Conservation (phyloP, 2,329 filamentous ascomycete genomes). For the Juglanconis oblonga region DNA sequence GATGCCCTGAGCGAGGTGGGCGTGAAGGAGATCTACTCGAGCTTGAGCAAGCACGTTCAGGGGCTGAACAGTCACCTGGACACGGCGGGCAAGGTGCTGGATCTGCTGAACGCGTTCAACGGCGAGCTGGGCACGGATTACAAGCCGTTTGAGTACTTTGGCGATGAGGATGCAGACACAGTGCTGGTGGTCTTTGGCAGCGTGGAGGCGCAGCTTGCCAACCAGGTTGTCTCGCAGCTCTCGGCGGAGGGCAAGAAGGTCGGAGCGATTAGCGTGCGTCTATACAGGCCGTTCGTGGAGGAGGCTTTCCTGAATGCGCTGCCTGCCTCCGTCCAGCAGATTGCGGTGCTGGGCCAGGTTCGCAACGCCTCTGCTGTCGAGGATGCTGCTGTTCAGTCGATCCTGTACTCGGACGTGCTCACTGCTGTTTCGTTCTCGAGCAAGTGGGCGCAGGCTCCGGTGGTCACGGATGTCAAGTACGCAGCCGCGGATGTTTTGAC, state of each 20-base stretch:
- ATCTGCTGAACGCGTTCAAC: slow-evolving; percentile 74
- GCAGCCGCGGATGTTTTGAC: slow-evolving; percentile 61
- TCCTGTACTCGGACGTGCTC: slow-evolving; percentile 86
- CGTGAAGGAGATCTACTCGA: slow-evolving; percentile 63
- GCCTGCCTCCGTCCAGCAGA: slow-evolving; percentile 68
- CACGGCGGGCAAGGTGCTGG: slow-evolving; percentile 66
- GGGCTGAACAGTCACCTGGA: slow-evolving; percentile 67
- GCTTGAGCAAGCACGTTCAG: slow-evolving; percentile 58
- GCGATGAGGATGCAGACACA: slow-evolving; percentile 73
- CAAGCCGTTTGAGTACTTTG: slow-evolving; percentile 88
- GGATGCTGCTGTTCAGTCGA: slow-evolving; percentile 76
- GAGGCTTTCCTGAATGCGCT: slow-evolving; percentile 85
- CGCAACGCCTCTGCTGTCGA: slow-evolving; percentile 66
- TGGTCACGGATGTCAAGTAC: slow-evolving; percentile 86
- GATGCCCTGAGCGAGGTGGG: slow-evolving; percentile 66
- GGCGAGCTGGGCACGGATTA: slow-evolving; percentile 92
- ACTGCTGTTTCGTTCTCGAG: slow-evolving; percentile 78
- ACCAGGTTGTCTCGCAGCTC: slow-evolving; percentile 74
- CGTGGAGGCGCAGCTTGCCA: slow-evolving; percentile 80
- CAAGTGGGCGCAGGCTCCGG: slow-evolving; percentile 59
- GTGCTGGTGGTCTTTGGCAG: slow-evolving; percentile 93
- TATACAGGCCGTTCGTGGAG: slow-evolving; percentile 94
- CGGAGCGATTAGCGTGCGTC: slow-evolving; percentile 84
- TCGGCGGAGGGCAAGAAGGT: slow-evolving; percentile 72
- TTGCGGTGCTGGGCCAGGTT: slow-evolving; percentile 90